Conservation (phyloP, 78 protist genomes). For the Acrasis kona region DNA sequence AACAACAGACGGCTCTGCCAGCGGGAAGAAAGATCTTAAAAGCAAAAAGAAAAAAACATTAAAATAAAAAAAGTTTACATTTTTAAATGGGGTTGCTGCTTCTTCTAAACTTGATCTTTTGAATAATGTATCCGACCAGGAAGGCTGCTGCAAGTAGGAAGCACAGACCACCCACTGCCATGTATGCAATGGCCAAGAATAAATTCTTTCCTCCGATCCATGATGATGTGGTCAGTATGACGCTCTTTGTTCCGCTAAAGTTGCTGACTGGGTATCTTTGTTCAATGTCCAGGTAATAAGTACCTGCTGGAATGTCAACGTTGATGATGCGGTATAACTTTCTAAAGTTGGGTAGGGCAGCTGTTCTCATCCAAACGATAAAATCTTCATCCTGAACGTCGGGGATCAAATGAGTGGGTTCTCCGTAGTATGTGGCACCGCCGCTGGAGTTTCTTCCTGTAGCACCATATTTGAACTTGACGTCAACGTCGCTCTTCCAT, state of each 20-base stretch:
- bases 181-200: slow-evolving; percentile 78
- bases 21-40: background rate
- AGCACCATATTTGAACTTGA: slow-evolving; percentile 41
- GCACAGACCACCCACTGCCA: slow-evolving; percentile 65
- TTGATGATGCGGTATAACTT: slow-evolving; percentile 68
- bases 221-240: slow-evolving; percentile 77
- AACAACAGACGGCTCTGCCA: background rate
- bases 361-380: slow-evolving; percentile 94
- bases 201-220: slow-evolving; percentile 94
- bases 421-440: slow-evolving; percentile 5
- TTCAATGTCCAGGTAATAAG: slow-evolving; percentile 21
- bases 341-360: slow-evolving; percentile 86
- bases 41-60: background rate
- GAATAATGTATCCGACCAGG: slow-evolving; percentile 9
- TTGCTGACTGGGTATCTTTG: slow-evolving; percentile 48
- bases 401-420: slow-evolving; percentile 23
- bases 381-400: slow-evolving; percentile 68
- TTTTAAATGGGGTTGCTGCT: background rate
- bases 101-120: background rate
- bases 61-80: too few relatives aligned
- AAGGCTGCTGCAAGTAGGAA: slow-evolving; percentile 58
- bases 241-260: slow-evolving; percentile 68
- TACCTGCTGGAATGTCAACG: slow-evolving; percentile 37
- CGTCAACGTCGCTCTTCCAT: slow-evolving; percentile 66
- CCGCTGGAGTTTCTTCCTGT: background rate